Conservation (phyloP, 306 rosid genomes). For the Hippophae tibetana region DNA sequence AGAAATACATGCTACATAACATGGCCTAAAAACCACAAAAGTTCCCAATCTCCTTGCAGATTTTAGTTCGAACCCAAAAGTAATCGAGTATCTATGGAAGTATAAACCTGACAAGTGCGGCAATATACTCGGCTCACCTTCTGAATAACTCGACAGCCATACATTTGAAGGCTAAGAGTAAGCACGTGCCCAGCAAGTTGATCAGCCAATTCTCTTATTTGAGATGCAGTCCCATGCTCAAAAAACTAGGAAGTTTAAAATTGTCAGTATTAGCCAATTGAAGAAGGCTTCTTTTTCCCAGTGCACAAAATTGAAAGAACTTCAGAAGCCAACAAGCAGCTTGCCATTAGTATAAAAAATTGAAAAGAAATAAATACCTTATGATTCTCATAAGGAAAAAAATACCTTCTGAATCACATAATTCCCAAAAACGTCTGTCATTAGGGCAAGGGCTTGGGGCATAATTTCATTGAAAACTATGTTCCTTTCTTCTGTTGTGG, state of each 20-base stretch:
- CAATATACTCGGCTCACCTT: conserved; percentile 37
- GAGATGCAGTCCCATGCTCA: conserved; percentile 82
- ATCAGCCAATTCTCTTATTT: conserved; percentile 83
- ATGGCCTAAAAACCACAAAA: no score
- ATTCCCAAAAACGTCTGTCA: conserved; percentile 96
- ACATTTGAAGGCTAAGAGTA: conserved; percentile 96
- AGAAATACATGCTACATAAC: no score
- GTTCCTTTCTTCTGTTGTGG: conserved; percentile 73
- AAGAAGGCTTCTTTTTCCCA: conserved; percentile 1
- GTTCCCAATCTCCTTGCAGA: no score
- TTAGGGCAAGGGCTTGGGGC: conserved; percentile 87
- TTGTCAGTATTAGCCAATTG: conserved; percentile 13
- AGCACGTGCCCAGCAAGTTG: conserved; percentile 77
- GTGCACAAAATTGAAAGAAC: no score
- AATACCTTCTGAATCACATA: conserved; percentile 94
- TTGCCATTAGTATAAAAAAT: no score
- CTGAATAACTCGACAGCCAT: conserved; percentile 95
- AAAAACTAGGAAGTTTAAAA: conserved; percentile 52
- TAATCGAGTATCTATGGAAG: no score
- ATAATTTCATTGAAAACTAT: conserved; percentile 90
- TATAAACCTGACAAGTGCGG: no score
- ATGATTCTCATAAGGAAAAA: not conserved
- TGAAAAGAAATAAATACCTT: no score
- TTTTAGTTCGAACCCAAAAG: no score
- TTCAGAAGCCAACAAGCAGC: no score